Conservation (phyloP, 2,329 filamentous ascomycete genomes). For the Claviceps capensis region DNA sequence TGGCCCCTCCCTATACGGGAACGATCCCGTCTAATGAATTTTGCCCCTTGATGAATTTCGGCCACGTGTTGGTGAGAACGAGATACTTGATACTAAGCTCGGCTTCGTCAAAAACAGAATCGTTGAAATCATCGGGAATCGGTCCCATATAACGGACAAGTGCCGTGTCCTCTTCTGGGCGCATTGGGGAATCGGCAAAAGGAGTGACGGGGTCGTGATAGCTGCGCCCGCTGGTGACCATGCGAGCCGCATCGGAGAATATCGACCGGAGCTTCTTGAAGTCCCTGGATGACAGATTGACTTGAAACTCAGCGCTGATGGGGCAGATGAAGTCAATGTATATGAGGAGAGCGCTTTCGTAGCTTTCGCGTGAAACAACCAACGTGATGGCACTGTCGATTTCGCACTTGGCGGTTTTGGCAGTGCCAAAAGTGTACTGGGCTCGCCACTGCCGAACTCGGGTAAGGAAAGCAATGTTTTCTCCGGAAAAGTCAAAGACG, state of each 20-base stretch:
- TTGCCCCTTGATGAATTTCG: constrained; percentile 37
- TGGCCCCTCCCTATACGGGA: constrained; percentile 4
- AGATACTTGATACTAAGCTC: constrained; percentile 51
- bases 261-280: constrained; percentile 39
- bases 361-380: constrained; percentile 33
- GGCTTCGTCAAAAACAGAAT: constrained; percentile 44
- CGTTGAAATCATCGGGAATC: constrained; percentile 37
- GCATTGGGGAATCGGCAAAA: constrained; percentile 22
- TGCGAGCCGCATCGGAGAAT: constrained; percentile 40
- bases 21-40: constrained; percentile 16
- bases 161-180: constrained; percentile 11
- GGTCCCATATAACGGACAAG: constrained; percentile 25
- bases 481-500: constrained; percentile 49
- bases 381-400: constrained; percentile 5
- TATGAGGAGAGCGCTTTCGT: constrained; percentile 44
- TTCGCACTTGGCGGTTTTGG: constrained; percentile 8
- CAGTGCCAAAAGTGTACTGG: constrained; percentile 13
- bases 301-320: constrained; percentile 48
- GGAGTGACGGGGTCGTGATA: constrained; percentile 29
- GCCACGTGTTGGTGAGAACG: constrained; percentile 58
- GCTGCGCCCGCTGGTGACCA: constrained; percentile 26
- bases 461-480: constrained; percentile 54
- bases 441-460: constrained; percentile 32
- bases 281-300: constrained; percentile 49
- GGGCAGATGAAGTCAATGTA: constrained; percentile 48